Evolutionary conservation across 345 rosid species (phyloP).

Genomic region (Salix suchowensis): DNA sequence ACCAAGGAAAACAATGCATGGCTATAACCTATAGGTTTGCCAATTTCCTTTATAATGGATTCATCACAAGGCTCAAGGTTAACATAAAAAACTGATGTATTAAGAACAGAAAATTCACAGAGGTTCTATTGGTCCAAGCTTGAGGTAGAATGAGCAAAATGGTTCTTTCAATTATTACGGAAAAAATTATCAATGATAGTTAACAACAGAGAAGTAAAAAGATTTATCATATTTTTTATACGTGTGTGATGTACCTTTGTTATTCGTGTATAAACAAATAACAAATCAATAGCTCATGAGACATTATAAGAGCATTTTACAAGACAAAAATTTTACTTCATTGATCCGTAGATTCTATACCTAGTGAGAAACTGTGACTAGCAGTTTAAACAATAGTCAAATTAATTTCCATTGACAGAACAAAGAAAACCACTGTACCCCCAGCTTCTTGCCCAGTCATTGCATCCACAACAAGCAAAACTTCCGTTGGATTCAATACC

Average conservation of each 20-base stretch:
- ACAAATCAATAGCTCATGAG: neutral
- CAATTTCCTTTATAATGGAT: neutral
- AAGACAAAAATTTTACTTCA: neutral
- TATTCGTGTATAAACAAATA: neutral
- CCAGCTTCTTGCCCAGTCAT: conserved; percentile 99
- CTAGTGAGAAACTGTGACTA: neutral
- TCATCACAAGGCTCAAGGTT: neutral
- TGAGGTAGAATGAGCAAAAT: neutral
- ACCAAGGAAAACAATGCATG: neutral
- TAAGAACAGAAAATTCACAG: neutral
- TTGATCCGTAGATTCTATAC: neutral
- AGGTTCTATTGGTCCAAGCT: neutral
- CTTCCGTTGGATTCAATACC: conserved; percentile 79
- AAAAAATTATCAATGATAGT: neutral
- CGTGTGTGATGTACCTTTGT: neutral
- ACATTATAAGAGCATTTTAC: neutral
- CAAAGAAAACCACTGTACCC: conserved; percentile 36
- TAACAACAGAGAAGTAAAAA: neutral
- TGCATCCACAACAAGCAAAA: conserved; percentile 94
- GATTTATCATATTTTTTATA: neutral
- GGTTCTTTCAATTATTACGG: neutral
- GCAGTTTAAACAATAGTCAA: neutral
- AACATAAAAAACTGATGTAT: neutral
- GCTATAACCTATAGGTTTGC: neutral
- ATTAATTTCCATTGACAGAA: neutral